phyloP scores from a whole-genome alignment of 345 rosid species.

The Eucalyptus cloeziana region DNA sequence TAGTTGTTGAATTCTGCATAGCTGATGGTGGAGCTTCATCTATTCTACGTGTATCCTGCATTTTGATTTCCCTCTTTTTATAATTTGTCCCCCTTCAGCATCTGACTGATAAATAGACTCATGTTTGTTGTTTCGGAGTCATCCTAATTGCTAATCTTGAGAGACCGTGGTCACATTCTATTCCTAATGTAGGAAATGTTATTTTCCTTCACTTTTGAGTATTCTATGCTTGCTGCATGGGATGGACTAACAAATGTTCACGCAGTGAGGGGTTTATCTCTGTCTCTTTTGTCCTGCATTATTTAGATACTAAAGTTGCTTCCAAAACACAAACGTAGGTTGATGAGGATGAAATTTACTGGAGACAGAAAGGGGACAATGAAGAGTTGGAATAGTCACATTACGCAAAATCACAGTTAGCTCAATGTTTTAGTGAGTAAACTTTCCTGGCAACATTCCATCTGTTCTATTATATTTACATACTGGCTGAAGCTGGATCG shows the following conservation, averaged over 20 bases:
- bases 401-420: slow-evolving; percentile 39
- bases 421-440: slow-evolving; percentile 67
- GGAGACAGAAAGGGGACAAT: slow-evolving; percentile 61
- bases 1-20: background rate
- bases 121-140: background rate
- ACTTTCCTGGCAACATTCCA: background rate
- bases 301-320: background rate
- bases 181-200: background rate
- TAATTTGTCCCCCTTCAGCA: background rate
- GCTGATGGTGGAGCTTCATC: background rate
- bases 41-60: background rate
- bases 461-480: background rate
- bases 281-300: background rate
- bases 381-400: slow-evolving; percentile 69
- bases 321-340: slow-evolving; percentile 37
- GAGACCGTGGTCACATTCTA: background rate
- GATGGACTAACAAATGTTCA: background rate
- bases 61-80: background rate
- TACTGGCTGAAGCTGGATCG: background rate
- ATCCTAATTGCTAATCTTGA: background rate
- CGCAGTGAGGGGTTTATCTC: background rate
- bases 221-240: background rate
- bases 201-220: background rate
- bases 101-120: background rate
- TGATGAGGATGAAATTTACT: slow-evolving; percentile 77